Conservation (phyloP, 2,329 filamentous ascomycete species). For the Colletotrichum brevisporum region DNA sequence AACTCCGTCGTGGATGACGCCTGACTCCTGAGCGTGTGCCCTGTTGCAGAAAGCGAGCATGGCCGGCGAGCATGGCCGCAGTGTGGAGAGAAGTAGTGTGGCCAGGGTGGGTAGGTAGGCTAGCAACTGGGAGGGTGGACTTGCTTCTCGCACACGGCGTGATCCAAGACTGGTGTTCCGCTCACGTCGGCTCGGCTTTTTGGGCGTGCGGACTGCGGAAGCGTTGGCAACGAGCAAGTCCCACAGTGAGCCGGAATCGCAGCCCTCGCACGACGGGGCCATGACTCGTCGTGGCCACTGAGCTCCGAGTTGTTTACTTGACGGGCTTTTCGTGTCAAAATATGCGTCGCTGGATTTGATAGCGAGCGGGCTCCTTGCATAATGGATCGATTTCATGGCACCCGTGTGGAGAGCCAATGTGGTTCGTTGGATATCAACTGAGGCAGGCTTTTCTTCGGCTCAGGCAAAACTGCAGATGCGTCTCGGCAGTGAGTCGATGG, state of each 20-base stretch:
- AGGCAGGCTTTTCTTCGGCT: constrained; percentile 4
- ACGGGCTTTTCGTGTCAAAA: constrained; percentile 23
- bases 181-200: constrained; percentile 31
- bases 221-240: constrained; percentile 23
- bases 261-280: constrained; percentile 10
- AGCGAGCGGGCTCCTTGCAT: constrained; percentile 20
- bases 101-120: constrained; percentile 23
- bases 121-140: constrained; percentile 1
- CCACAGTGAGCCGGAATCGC: constrained; percentile 24
- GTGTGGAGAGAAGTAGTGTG: constrained; percentile 25
- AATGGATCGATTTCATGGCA: constrained; percentile 10
- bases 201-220: constrained; percentile 32
- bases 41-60: constrained; percentile 22
- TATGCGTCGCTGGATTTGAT: constrained; percentile 6
- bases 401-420: constrained; percentile 11
- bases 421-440: constrained; percentile 12
- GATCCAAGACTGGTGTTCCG: constrained; percentile 19
- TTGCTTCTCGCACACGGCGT: constrained; percentile 10
- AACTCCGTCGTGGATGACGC: not conserved
- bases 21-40: constrained; percentile 2
- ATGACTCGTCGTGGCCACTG: constrained; percentile 37
- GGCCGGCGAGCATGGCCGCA: constrained; percentile 20
- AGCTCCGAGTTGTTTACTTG: constrained; percentile 30
- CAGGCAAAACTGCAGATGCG: constrained; percentile 8
- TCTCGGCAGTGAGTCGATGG: constrained; percentile 4